A percentile compares a stretch with the other conserved stretches of the same genome.
These are phyloP conservation scores for Pleurotus djamor DNA, from an alignment of 768 basidiomycete genomes.

Conservation along the genomic window DNA sequence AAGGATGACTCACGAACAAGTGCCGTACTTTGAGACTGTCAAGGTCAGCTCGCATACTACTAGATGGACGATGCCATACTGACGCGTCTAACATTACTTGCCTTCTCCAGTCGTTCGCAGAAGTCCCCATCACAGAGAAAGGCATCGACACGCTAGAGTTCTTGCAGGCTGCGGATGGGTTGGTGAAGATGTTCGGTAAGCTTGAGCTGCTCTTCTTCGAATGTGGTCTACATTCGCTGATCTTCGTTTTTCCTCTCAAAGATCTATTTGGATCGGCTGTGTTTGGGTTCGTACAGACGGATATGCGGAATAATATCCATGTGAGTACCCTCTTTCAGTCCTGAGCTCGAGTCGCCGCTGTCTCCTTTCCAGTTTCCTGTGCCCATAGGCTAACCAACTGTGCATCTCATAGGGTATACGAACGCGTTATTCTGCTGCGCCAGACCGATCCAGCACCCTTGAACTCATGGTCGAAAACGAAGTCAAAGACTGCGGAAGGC, in stretches of 20 bases:
- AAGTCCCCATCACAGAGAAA: slow-evolving; percentile 70
- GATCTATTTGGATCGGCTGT: slow-evolving; percentile 68
- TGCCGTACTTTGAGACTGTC: slow-evolving; percentile 66
- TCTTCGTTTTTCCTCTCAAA: slow-evolving; percentile 15
- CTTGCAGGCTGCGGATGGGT: slow-evolving; percentile 85
- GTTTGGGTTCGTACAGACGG: slow-evolving; percentile 73
- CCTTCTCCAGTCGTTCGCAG: slow-evolving; percentile 65
- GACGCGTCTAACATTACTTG: background rate
- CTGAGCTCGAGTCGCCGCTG: slow-evolving; percentile 8
- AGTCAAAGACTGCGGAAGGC: slow-evolving; percentile 32
- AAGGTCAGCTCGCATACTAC: slow-evolving; percentile 38
- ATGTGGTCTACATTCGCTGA: no score
- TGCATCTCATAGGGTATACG: slow-evolving; percentile 58
- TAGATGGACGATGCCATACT: background rate
- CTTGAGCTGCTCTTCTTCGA: background rate
- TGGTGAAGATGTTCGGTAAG: slow-evolving; percentile 72
- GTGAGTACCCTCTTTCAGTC: slow-evolving; percentile 33
- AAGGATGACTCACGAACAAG: slow-evolving; percentile 8
- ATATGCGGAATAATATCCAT: slow-evolving; percentile 64
- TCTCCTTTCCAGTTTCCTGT: slow-evolving; percentile 33
- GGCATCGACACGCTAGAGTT: slow-evolving; percentile 83
- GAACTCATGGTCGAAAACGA: slow-evolving; percentile 61
- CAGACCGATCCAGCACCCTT: slow-evolving; percentile 47
- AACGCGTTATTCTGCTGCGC: slow-evolving; percentile 40
- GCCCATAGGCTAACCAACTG: slow-evolving; percentile 40